Conservation (phyloP, 495 filamentous ascomycete species). For the Letharia columbiana region DNA sequence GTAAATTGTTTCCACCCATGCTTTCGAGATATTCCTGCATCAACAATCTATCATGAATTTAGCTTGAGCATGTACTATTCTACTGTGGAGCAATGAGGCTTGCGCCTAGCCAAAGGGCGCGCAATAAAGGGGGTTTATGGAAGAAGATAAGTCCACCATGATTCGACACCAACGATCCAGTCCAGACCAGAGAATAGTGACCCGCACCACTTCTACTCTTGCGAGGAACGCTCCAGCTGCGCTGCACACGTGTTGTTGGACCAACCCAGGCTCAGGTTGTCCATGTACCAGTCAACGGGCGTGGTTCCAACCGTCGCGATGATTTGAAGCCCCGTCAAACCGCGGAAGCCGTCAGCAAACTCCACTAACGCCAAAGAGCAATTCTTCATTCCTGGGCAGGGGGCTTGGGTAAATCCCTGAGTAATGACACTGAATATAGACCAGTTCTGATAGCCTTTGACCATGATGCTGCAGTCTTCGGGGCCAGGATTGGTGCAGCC, state of each 20-base stretch:
- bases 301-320: constrained; percentile 30
- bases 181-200: not conserved
- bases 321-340: constrained; percentile 36
- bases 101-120: not conserved
- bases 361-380: constrained; percentile 32
- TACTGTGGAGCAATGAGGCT: not conserved
- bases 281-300: constrained; percentile 34
- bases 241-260: constrained; percentile 38
- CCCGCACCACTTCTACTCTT: constrained; percentile 8
- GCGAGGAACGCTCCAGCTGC: constrained; percentile 21
- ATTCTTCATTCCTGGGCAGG: constrained; percentile 28
- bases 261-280: constrained; percentile 36
- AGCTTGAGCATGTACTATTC: not conserved
- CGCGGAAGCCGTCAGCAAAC: constrained; percentile 30
- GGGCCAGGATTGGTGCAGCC: constrained; percentile 37
- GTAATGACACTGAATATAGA: constrained; percentile 17
- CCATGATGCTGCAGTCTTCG: constrained; percentile 30
- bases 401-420: constrained; percentile 30
- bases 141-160: not conserved
- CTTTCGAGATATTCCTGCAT: not conserved
- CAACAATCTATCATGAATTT: not conserved
- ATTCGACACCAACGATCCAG: not conserved
- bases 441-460: constrained; percentile 32
- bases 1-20: not conserved
- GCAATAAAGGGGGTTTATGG: not conserved